Evolutionary conservation across 345 rosid species (phyloP).

Genomic region (Lagerstroemia speciosa): DNA sequence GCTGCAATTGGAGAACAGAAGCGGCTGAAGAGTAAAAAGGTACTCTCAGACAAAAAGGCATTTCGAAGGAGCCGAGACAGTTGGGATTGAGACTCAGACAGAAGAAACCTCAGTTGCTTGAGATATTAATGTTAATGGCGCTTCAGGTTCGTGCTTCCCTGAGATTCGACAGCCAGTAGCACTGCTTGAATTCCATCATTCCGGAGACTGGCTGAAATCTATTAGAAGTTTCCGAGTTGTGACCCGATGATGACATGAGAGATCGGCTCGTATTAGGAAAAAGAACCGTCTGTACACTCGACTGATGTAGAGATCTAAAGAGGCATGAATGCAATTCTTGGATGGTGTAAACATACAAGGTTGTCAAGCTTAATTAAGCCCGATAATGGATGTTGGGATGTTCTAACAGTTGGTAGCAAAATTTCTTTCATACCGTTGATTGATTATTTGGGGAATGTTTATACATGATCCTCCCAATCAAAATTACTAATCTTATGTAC

Average conservation of each 20-base stretch:
- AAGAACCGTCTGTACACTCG: no score
- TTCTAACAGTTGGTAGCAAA: no score
- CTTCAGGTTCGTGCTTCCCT: background rate
- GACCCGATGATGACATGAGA: no score
- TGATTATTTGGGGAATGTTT: no score
- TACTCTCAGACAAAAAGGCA: conserved; percentile 44
- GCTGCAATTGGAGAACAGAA: conserved; percentile 83
- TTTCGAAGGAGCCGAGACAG: conserved; percentile 69
- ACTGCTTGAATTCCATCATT: background rate
- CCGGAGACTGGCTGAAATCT: background rate
- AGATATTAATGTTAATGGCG: background rate
- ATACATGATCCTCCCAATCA: background rate
- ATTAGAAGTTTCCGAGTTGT: no score
- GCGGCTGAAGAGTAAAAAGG: conserved; percentile 69
- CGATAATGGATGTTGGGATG: no score
- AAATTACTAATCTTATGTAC: conserved; percentile 3
- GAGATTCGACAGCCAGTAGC: background rate
- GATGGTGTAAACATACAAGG: no score
- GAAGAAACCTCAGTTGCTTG: background rate
- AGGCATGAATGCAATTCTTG: no score
- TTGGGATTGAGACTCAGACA: conserved; percentile 40
- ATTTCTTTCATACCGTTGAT: no score
- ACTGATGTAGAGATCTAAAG: no score
- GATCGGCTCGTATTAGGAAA: no score
- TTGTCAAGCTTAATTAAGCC: no score